A percentile compares a stretch with the other conserved stretches of the same genome.
Evolutionary conservation across 192 early-diverging fungal species (phyloP).

Genomic region (Rhizophagus prolifer): DNA sequence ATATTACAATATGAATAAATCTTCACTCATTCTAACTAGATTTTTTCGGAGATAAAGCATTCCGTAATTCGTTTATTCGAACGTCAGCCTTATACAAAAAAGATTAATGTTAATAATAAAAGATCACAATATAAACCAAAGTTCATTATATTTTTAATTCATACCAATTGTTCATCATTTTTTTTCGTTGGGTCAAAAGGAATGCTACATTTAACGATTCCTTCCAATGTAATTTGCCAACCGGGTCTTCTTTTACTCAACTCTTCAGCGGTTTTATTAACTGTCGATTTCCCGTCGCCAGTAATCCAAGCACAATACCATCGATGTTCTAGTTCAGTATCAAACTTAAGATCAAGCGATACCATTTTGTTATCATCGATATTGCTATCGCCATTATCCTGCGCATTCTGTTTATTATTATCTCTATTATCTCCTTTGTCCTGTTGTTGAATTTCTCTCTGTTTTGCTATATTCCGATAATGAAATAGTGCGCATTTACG

Average conservation of each 20-base stretch:
- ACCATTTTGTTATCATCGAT: background rate
- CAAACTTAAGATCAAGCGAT: background rate
- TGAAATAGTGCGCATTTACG: background rate
- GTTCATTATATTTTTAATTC: background rate
- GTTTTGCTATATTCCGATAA: slow-evolving; percentile 16
- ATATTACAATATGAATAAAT: background rate
- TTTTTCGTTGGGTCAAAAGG: background rate
- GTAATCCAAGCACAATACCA: slow-evolving; percentile 25
- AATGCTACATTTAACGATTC: slow-evolving; percentile 28
- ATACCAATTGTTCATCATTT: background rate
- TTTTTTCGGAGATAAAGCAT: background rate
- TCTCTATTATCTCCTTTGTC: background rate
- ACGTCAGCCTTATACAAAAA: background rate
- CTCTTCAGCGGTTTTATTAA: slow-evolving; percentile 7
- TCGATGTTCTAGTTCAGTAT: slow-evolving; percentile 21
- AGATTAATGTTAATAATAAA: background rate
- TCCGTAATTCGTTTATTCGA: background rate
- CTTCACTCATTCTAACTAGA: background rate
- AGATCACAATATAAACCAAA: background rate
- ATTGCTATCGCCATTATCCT: background rate
- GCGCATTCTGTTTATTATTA: background rate
- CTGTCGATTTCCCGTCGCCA: slow-evolving; percentile 9
- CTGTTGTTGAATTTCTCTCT: background rate
- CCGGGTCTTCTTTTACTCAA: background rate
- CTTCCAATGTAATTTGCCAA: slow-evolving; percentile 21